Evolutionary conservation across 441 rosid genomes (phyloP), one percentile per base, ranked within the genome.

Genomic region (Erodium moschatum): DNA sequence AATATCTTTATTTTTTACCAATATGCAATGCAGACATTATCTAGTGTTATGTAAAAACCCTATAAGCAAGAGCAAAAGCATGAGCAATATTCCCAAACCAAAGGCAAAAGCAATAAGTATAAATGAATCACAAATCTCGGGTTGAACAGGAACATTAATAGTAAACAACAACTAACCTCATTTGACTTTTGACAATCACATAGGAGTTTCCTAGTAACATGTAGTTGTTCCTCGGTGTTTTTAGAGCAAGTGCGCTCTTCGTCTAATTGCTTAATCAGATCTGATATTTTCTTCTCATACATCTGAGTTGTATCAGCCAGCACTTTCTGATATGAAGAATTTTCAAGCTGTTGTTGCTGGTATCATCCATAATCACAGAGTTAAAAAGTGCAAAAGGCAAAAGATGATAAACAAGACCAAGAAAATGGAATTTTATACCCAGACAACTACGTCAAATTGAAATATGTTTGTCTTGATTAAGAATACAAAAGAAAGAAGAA

Each of bases 271-370:
- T 72, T 78, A 48, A 82, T 78, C 72, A 90, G 67, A 68, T 87
- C 88, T 0, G 83, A 79, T 74, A 87, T 82, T 81, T 84, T 93
- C 72, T 77, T 82, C 82, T 90, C 98, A 65, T 90, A 87, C 85
- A 82, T 86, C 82, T 86, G 90, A 73, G 91, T 89, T 62, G 86
- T 85, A 74, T 89, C 95, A 72, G 92, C 96, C 67, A 93, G 85
- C 66, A 83, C 84, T 69, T 87, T 88, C 76, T 93, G 86, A 80
- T 85, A 84, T 38, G 86, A 76, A 48, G 87, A 86, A 82, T 77
- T 87, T 69, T 91, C 90, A 69, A 85, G 85, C 78, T 83, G 91
- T 35, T 85, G 82, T 76, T 86, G 84, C 85, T 85, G 76, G 84
- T 82, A 81, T 77, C 82, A 88, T 50, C 68, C 76, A 79, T 81